These are phyloP conservation scores for Rhytidiadelphus loreus DNA, from an alignment of 225 moss, liverwort and hornwort species.

Conservation along the genomic window DNA sequence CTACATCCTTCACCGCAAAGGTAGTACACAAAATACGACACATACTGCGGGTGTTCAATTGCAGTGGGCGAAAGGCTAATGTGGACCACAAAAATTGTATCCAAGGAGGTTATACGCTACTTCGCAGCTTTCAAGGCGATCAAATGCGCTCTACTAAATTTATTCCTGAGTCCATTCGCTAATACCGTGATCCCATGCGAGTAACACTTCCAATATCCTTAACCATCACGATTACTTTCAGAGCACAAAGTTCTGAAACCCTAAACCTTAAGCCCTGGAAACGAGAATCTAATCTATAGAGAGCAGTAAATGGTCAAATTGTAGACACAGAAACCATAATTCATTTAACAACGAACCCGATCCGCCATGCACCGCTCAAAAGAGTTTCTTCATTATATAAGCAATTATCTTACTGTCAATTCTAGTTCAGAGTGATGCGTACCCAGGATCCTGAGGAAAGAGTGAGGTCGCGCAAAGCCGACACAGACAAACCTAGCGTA, in stretches of 20 bases:
- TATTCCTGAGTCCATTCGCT: neutral
- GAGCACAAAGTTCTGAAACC: neutral
- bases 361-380: neutral
- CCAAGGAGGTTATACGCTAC: neutral
- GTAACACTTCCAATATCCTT: neutral
- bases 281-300: neutral
- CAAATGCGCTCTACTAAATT: neutral
- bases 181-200: neutral
- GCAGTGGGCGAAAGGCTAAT: neutral
- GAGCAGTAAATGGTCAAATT: neutral
- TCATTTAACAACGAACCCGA: neutral
- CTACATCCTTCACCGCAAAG: neutral
- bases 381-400: neutral
- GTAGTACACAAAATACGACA: neutral
- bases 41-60: neutral
- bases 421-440: neutral
- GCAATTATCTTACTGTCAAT: neutral
- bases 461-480: constrained; percentile 33
- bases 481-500: constrained; percentile 41
- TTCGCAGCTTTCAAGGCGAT: neutral
- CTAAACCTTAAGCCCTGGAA: constrained; percentile 16
- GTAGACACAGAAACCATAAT: neutral
- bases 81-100: neutral
- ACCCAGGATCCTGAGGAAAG: constrained; percentile 58
- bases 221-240: neutral